Base-by-base conservation (phyloP, 306 rosid species). In the Begonia loranthoides region DNA sequence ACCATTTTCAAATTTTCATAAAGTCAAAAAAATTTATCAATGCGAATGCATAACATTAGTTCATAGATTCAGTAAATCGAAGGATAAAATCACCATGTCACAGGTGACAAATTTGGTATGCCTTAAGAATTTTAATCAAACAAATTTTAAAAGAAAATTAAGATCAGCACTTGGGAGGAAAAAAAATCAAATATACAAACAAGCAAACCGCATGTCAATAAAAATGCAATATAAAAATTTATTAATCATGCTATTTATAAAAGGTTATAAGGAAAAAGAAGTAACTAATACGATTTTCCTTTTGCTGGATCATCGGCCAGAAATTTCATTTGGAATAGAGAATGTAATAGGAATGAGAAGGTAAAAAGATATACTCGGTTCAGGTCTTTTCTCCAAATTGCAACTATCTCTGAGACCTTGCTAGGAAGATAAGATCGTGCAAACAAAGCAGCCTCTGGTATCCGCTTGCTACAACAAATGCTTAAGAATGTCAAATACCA, bases 391-490 rank as follows among this genome's bases (percentile, higher is more conserved):
- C 87, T 83, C 99, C 99, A 92, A 54, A 86, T 83, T 54, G 94
- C 82, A 54, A 92, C 96, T 62, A 92, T 83, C 78, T 92, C 96
- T 17, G 96, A 75, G 38, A 92, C 95, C 79, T 86, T 86, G 72
- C 99, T 87, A 50, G 99, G 99, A 70, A 92, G 96, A 81, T 92
- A 92, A 45, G 99, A 92, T 65, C 99, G 82, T 49, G 96, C 99
- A 94, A 92, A 83, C 62, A 92, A 75, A 65, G 99, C 96, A 57
- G 99, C 99, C 77, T 92, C 99, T 28, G 99, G 99, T 67, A 92
- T 92, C 75, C 99, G 85, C 59, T 86, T 86, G 77, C 99, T 92
- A 82, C 51, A 70, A 71, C 54, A 50, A 36, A 15, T 12, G 19
- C 16, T 5, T 17, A 39, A 45, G 24, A 28, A 40, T 2, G 12